Evolutionary conservation across 345 rosid genomes (phyloP).

Genomic region (Psidium guajava): DNA sequence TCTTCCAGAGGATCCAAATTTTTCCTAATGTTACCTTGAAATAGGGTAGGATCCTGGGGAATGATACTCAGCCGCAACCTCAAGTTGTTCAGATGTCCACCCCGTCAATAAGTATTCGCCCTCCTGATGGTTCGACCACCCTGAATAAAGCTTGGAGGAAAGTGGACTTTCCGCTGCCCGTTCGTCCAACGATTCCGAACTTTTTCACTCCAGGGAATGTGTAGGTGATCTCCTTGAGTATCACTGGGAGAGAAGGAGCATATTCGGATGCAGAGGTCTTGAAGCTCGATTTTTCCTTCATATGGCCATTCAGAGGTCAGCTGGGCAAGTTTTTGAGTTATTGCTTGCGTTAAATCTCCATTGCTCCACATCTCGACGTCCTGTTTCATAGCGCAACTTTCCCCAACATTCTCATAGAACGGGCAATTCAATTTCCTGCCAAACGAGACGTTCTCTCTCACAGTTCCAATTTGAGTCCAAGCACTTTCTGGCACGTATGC

Average conservation of each 20-base stretch:
- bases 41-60: conserved; percentile 81
- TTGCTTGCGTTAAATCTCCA: not conserved
- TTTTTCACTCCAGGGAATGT: conserved; percentile 55
- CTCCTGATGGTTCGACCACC: conserved; percentile 63
- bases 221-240: conserved; percentile 56
- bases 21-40: conserved; percentile 73
- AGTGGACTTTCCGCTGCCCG: conserved; percentile 90
- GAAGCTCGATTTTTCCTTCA: conserved; percentile 33
- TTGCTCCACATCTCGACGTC: conserved; percentile 46
- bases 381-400: conserved; percentile 44
- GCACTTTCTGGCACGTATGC: conserved; percentile 72
- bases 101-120: conserved; percentile 63
- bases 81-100: conserved; percentile 47
- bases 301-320: conserved; percentile 47
- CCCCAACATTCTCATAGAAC: conserved; percentile 39
- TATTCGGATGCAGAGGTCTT: conserved; percentile 23
- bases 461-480: conserved; percentile 73
- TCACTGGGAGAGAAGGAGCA: conserved; percentile 27
- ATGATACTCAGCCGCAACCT: conserved; percentile 74
- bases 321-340: conserved; percentile 20
- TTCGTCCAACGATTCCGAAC: conserved; percentile 79
- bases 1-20: conserved; percentile 74
- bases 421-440: conserved; percentile 36
- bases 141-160: conserved; percentile 78
- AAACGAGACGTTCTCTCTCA: conserved; percentile 58